These are phyloP conservation scores for Lophiostoma macrostomum DNA, from an alignment of 495 filamentous ascomycete species.

Conservation along the genomic window DNA sequence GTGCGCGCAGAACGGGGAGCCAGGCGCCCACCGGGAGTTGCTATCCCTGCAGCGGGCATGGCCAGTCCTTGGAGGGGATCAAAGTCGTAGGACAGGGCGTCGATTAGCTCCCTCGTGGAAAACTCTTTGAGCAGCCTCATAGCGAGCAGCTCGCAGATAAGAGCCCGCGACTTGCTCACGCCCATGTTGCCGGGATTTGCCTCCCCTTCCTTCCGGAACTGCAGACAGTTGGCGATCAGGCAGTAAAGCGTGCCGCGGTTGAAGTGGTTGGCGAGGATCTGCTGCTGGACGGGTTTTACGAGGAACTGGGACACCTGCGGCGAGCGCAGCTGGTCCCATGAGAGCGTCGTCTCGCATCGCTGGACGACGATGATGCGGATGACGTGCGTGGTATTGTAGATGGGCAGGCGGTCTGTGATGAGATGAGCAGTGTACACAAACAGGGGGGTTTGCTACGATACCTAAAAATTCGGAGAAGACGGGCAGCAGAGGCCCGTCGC, in stretches of 20 bases:
- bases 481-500: conserved; percentile 30
- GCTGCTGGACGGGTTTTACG: conserved; percentile 84
- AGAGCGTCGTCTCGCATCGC: conserved; percentile 82
- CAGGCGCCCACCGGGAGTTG: conserved; percentile 39
- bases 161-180: conserved; percentile 73
- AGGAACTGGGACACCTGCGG: conserved; percentile 95
- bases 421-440: conserved; percentile 27
- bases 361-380: conserved; percentile 78
- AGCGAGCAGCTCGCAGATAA: conserved; percentile 88
- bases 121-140: conserved; percentile 88
- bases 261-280: conserved; percentile 74
- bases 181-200: conserved; percentile 78
- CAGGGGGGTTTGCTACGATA: neutral
- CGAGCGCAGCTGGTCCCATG: conserved; percentile 94
- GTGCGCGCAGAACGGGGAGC: conserved; percentile 62
- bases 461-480: conserved; percentile 34
- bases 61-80: conserved; percentile 79
- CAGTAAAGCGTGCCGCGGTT: conserved; percentile 83
- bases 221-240: conserved; percentile 86
- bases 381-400: conserved; percentile 85
- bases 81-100: conserved; percentile 91
- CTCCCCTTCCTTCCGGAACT: conserved; percentile 84
- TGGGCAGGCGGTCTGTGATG: conserved; percentile 61
- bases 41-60: conserved; percentile 39
- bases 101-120: conserved; percentile 79